Percentiles rank a stretch among this genome's conserved stretches.
These are phyloP conservation scores for Botrytis porri DNA, from an alignment of 2,329 filamentous ascomycete genomes.

Conservation along the genomic window DNA sequence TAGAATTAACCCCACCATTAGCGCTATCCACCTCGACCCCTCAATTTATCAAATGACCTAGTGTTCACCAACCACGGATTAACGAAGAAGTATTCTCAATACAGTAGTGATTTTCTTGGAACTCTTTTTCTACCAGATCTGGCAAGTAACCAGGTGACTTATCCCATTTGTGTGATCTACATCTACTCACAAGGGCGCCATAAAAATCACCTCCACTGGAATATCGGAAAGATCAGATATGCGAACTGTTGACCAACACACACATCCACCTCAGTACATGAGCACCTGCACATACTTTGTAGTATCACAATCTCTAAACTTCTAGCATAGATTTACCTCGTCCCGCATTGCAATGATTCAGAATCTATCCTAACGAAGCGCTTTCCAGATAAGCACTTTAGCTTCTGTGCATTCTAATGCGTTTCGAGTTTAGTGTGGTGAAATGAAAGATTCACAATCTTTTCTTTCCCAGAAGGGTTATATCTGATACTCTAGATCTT, in stretches of 20 bases:
- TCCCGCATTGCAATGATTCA: not conserved
- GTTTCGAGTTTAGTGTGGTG: not conserved
- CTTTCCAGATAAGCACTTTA: not conserved
- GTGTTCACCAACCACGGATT: not conserved
- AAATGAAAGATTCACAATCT: not conserved
- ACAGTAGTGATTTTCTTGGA: not conserved
- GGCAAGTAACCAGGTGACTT: not conserved
- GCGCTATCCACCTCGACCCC: not conserved
- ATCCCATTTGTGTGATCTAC: not conserved
- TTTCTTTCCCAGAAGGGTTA: not conserved
- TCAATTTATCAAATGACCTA: not conserved
- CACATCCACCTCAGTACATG: not conserved
- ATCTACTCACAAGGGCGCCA: not conserved
- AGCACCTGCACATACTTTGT: not conserved
- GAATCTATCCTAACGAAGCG: not conserved
- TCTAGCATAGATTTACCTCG: not conserved
- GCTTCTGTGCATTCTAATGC: not conserved
- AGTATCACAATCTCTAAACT: not conserved
- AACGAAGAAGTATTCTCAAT: not conserved
- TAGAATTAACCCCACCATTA: not conserved
- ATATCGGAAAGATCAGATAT: not conserved
- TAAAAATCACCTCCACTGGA: not conserved
- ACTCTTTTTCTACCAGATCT: not conserved
- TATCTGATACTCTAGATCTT: not conserved
- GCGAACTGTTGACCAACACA: not conserved